Base-by-base conservation (phyloP, 2,329 filamentous ascomycete genomes). In the Dactylonectria estremocensis region DNA sequence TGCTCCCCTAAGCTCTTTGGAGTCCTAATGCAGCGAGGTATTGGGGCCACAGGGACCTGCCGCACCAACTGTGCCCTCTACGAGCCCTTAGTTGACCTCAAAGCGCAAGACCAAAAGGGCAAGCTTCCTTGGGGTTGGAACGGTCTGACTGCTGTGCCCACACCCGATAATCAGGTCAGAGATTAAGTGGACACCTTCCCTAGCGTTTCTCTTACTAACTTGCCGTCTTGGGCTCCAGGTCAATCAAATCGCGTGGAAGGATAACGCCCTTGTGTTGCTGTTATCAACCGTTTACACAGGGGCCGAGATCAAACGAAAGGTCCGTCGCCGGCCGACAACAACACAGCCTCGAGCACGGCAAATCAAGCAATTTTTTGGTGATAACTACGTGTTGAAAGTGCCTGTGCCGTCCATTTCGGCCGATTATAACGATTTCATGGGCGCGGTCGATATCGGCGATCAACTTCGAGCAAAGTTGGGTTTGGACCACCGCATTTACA, bases 51-150 rank as follows among this genome's bases (percentile, higher is more conserved):
- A 60, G 68, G 68, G 22, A 65, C 48, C 35, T 50, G 43, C 46
- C 66, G 66, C 14, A 45, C 22, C 11, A 70, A 68, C 55, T 60
- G 28, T 64, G 54, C 62, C 20, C 40, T 68, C 24, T 64, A 50
- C 24, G 37, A 59, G 52, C 37, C 33, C 9, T 43, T 67, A 33
- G 35, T 64, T 8, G 40, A 57, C 16, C 35, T 50, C 3, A 67
- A 65, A 54, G 28, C 22, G n/a, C 20, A 9, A 37, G 60, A 66
- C 55, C 60, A 49, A 2, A 55, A 11, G 16, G 58, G 16, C 14
- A 6, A 14, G 40, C n/a, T 33, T 49, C 28, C 50, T 56, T n/a
- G 3, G 33, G 7, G 61, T 53, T 52, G 24, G 24, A 64, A 64
- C 50, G 13, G 13, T 43, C 16, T 64, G 2, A 48, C 22, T 14